These are phyloP conservation scores for Gonium pectorale DNA, from an alignment of 139 green algal species.

Conservation along the genomic window DNA sequence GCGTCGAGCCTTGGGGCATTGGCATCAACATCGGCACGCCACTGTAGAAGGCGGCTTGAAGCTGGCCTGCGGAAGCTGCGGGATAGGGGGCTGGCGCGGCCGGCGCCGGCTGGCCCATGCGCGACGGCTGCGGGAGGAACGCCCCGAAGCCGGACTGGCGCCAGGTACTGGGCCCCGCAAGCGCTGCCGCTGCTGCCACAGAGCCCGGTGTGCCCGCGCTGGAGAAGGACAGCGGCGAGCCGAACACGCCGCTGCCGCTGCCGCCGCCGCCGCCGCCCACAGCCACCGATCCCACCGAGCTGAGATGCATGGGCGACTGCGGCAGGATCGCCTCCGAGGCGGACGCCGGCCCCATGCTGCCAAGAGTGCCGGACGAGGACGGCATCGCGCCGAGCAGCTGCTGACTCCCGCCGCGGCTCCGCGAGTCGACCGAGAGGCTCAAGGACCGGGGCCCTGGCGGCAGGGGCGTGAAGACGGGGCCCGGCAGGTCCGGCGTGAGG, in stretches of 20 bases:
- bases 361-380: slow-evolving; percentile 1
- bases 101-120: background rate
- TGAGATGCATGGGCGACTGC: background rate
- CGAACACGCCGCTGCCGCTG: background rate
- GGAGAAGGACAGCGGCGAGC: background rate
- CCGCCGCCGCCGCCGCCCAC: background rate
- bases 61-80: background rate
- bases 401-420: too few relatives aligned
- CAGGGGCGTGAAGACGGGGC: slow-evolving; percentile 4
- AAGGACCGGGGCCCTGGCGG: background rate
- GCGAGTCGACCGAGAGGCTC: too few relatives aligned
- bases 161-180: background rate
- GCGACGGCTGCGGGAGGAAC: background rate
- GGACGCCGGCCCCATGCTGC: background rate
- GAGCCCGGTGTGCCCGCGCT: background rate
- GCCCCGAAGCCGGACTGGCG: too few relatives aligned
- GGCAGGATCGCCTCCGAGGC: background rate
- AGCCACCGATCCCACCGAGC: background rate
- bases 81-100: background rate
- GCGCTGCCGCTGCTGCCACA: background rate
- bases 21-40: too few relatives aligned
- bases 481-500: slow-evolving; percentile 23
- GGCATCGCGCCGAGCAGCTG: too few relatives aligned
- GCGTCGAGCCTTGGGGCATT: too few relatives aligned
- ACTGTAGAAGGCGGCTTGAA: background rate